phyloP scores from a whole-genome alignment of 768 basidiomycete genomes.

The Mycena galopus region DNA sequence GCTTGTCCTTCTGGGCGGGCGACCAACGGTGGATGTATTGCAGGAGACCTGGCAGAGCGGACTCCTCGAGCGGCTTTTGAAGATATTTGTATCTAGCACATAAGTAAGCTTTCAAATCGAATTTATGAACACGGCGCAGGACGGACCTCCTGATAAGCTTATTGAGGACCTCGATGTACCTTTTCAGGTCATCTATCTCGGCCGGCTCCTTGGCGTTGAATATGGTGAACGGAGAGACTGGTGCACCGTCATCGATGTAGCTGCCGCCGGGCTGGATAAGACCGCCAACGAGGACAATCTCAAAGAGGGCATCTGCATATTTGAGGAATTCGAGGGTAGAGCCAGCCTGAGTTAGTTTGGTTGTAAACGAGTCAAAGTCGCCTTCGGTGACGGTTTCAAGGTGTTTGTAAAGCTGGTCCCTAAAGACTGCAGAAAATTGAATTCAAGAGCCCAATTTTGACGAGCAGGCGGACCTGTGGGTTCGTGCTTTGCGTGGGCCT shows the following conservation, averaged over 20 bases:
- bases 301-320: slow-evolving; percentile 97
- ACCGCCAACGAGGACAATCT: slow-evolving; percentile 94
- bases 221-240: slow-evolving; percentile 89
- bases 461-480: slow-evolving; percentile 67
- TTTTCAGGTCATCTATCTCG: slow-evolving; percentile 89
- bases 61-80: slow-evolving; percentile 94
- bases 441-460: neutral
- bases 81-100: slow-evolving; percentile 94
- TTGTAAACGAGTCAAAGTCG: slow-evolving; percentile 86
- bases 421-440: slow-evolving; percentile 73
- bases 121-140: neutral
- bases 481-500: slow-evolving; percentile 95
- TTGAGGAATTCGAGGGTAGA: slow-evolving; percentile 95
- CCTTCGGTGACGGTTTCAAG: slow-evolving; percentile 83
- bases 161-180: slow-evolving; percentile 93
- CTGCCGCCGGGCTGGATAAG: slow-evolving; percentile 96
- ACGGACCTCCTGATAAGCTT: slow-evolving; percentile 93
- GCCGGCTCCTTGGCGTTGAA: slow-evolving; percentile 85
- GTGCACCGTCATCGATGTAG: slow-evolving; percentile 89
- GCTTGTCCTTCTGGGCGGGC: slow-evolving; percentile 81
- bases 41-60: slow-evolving; percentile 83
- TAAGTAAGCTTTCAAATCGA: slow-evolving; percentile 20
- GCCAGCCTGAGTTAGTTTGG: slow-evolving; percentile 92
- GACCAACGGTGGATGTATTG: slow-evolving; percentile 94
- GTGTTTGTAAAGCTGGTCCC: slow-evolving; percentile 93